Conservation (phyloP, 2,329 filamentous ascomycete genomes). For the Xylariaceae sp. region DNA sequence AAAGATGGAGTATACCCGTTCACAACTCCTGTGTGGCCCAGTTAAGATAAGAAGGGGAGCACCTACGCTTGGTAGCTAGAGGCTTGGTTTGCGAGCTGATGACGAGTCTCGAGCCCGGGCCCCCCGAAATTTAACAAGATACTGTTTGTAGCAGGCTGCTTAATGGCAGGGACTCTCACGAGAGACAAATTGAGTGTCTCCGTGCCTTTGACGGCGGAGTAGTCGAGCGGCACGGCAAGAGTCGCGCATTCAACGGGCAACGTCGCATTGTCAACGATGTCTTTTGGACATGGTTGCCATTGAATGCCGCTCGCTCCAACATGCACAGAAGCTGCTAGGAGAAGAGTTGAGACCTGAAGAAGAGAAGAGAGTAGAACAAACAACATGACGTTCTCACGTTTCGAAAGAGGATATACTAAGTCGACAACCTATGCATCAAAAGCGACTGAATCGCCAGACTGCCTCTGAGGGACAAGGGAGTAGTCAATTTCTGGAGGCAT, state of each 20-base stretch:
- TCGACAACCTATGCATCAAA: too few species aligned
- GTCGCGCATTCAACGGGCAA: conserved; percentile 33
- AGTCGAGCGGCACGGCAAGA: conserved; percentile 39
- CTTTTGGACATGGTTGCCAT: conserved; percentile 24
- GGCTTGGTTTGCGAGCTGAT: conserved; percentile 9
- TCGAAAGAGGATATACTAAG: neutral
- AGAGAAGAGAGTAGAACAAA: neutral
- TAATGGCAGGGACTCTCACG: conserved; percentile 30
- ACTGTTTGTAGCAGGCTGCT: conserved; percentile 32
- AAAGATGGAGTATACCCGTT: neutral
- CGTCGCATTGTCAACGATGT: conserved; percentile 14
- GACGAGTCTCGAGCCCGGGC: conserved; percentile 26
- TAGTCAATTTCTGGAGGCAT: neutral
- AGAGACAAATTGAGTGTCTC: conserved; percentile 32
- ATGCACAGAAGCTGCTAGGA: neutral
- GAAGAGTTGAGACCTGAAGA: neutral
- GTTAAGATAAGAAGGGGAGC: neutral
- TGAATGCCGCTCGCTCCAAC: conserved; percentile 10
- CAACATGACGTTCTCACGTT: neutral
- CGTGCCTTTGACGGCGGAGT: conserved; percentile 27
- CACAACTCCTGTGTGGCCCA: neutral
- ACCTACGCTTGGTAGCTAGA: conserved; percentile 23
- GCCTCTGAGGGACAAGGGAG: neutral
- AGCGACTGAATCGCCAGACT: neutral
- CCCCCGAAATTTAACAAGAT: conserved; percentile 39